phyloP scores from a whole-genome alignment of 192 early-diverging fungal species.

The Thoreauomyces humboldtii region DNA sequence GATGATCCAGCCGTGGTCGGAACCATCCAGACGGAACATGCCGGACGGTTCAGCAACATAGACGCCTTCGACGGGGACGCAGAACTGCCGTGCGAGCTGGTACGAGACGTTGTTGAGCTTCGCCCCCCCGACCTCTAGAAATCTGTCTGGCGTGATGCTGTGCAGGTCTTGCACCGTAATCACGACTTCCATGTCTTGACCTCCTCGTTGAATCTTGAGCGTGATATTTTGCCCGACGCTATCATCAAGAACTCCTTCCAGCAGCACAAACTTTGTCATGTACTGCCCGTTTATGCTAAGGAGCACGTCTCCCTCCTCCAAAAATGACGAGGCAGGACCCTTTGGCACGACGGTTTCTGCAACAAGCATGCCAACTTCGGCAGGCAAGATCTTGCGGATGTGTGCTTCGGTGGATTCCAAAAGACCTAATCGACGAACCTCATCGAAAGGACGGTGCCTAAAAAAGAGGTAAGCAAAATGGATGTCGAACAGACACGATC shows the following conservation, averaged over 20 bases:
- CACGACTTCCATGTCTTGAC: slow-evolving; percentile 56
- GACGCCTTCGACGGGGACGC: slow-evolving; percentile 64
- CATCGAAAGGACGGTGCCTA: slow-evolving; percentile 72
- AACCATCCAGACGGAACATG: slow-evolving; percentile 71
- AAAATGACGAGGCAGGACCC: slow-evolving; percentile 60
- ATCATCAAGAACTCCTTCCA: slow-evolving; percentile 70
- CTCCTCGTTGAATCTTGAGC: slow-evolving; percentile 71
- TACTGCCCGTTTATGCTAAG: slow-evolving; percentile 65
- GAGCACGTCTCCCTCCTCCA: slow-evolving; percentile 79
- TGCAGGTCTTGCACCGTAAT: slow-evolving; percentile 71
- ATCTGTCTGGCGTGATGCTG: slow-evolving; percentile 78
- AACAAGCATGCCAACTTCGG: slow-evolving; percentile 79
- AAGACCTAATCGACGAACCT: slow-evolving; percentile 69
- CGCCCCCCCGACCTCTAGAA: slow-evolving; percentile 83
- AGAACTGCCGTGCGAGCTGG: slow-evolving; percentile 51
- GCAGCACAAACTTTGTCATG: slow-evolving; percentile 80
- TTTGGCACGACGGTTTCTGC: slow-evolving; percentile 71
- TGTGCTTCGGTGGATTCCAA: slow-evolving; percentile 58
- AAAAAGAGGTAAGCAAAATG: not conserved
- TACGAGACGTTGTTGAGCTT: slow-evolving; percentile 58
- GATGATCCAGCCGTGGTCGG: slow-evolving; percentile 73
- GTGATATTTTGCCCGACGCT: slow-evolving; percentile 59
- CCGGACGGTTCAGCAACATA: slow-evolving; percentile 68
- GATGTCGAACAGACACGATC: not conserved
- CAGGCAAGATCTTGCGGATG: slow-evolving; percentile 55